Evolutionary conservation across 371 early-diverging fungal species (phyloP).

Genomic region (Entomophthora muscae): DNA sequence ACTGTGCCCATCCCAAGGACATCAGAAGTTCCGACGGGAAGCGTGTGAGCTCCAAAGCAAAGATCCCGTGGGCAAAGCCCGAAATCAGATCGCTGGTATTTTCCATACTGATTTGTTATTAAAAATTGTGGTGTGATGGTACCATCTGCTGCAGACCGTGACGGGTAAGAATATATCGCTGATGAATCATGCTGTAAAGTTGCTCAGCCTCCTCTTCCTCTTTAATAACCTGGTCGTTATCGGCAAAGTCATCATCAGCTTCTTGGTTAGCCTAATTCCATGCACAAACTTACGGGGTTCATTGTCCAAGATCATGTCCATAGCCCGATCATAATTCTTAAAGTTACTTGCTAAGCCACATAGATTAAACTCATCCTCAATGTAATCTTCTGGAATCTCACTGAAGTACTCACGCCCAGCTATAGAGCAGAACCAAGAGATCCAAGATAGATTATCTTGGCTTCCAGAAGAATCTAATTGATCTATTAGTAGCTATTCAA

Average conservation of each 20-base stretch:
- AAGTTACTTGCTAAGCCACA: conserved; percentile 68
- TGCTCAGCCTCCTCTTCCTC: conserved; percentile 30
- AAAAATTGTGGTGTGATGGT: conserved; percentile 6
- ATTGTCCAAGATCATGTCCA: conserved; percentile 70
- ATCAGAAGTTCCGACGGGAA: conserved; percentile 73
- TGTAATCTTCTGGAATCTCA: conserved; percentile 73
- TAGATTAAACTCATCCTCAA: conserved; percentile 86
- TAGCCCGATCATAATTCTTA: conserved; percentile 59
- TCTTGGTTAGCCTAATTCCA: conserved; percentile 12
- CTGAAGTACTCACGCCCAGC: conserved; percentile 69
- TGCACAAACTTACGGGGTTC: conserved; percentile 31
- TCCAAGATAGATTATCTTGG: conserved; percentile 29
- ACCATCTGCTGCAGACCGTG: conserved; percentile 65
- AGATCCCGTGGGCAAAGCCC: conserved; percentile 70
- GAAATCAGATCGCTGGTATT: conserved; percentile 54
- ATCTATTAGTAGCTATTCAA: too few relatives aligned
- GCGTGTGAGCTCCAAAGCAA: conserved; percentile 50
- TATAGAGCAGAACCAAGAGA: conserved; percentile 74
- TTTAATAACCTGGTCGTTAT: conserved; percentile 15
- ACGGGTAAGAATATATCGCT: conserved; percentile 59
- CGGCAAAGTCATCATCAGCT: conserved; percentile 18
- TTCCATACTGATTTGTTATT: conserved; percentile 29
- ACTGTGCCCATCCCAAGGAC: conserved; percentile 36
- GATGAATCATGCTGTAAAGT: conserved; percentile 70
- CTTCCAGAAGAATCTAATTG: not conserved